Evolutionary conservation across 1,284 basidiomycete species (phyloP).

Genomic region (Ustilago loliicola): DNA sequence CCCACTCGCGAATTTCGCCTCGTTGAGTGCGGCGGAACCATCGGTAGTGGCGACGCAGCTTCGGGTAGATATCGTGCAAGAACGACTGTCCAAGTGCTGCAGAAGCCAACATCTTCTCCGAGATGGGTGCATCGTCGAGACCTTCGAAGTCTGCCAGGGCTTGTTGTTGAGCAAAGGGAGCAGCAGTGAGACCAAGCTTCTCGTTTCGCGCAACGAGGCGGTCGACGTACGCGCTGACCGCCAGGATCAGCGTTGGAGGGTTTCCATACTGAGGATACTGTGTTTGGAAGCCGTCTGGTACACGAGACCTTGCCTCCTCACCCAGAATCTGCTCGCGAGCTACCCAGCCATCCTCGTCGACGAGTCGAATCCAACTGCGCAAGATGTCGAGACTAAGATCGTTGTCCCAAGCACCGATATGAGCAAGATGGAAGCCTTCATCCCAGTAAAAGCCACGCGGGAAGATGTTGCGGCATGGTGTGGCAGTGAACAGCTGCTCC

Average conservation of each 20-base stretch:
- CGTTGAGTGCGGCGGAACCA: constrained; percentile 95
- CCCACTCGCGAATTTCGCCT: constrained; percentile 87
- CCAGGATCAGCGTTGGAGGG: constrained; percentile 91
- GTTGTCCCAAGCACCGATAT: constrained; percentile 91
- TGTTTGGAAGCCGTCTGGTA: constrained; percentile 87
- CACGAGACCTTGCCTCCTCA: constrained; percentile 83
- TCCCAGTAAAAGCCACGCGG: constrained; percentile 98
- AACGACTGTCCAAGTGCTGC: constrained; percentile 76
- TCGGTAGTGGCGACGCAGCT: constrained; percentile 88
- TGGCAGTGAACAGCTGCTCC: constrained; percentile 83
- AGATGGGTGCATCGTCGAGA: constrained; percentile 27
- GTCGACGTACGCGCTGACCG: constrained; percentile 85
- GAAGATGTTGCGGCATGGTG: constrained; percentile 94
- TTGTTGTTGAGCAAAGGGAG: constrained; percentile 24
- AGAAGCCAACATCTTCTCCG: constrained; percentile 40
- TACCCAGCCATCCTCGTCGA: constrained; percentile 94
- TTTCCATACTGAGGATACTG: constrained; percentile 94
- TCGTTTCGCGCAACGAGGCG: constrained; percentile 74
- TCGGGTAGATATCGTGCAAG: constrained; percentile 83
- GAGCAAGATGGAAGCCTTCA: constrained; percentile 92
- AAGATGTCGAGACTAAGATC: constrained; percentile 90
- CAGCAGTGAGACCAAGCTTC: constrained; percentile 29
- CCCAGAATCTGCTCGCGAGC: constrained; percentile 94
- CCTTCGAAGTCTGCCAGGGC: constrained; percentile 16
- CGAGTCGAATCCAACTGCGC: constrained; percentile 87